Evolutionary conservation across 2,329 filamentous ascomycete genomes (phyloP).

Genomic region (Botrytis pseudocinerea): DNA sequence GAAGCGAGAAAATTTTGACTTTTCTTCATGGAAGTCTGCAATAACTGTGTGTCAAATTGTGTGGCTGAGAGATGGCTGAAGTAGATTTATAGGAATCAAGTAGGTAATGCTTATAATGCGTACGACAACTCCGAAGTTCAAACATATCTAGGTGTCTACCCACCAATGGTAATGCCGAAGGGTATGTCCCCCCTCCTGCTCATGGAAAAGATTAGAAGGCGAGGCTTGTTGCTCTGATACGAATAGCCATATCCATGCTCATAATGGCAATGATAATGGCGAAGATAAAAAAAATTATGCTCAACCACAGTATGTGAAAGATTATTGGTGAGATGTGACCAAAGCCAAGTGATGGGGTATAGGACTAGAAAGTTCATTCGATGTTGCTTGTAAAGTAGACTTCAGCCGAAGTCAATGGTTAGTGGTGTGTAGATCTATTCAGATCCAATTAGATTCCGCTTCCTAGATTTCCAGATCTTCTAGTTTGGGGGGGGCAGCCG

Average conservation of each 20-base stretch:
- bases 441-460: not conserved
- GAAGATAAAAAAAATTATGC: constrained; percentile 5
- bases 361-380: constrained; percentile 5
- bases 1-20: constrained; percentile 3
- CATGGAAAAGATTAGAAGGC: not conserved
- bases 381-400: constrained; percentile 13
- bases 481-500: constrained; percentile 2
- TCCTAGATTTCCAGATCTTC: not conserved
- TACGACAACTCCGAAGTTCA: not conserved
- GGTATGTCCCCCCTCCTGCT: not conserved
- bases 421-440: constrained; percentile 4
- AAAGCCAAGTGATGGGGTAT: constrained; percentile 11
- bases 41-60: constrained; percentile 6
- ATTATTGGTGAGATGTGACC: constrained; percentile 6
- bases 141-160: not conserved
- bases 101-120: constrained; percentile 1
- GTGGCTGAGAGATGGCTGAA: constrained; percentile 9
- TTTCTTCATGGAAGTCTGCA: constrained; percentile 5
- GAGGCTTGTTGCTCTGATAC: not conserved
- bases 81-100: constrained; percentile 1
- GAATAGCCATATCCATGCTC: not conserved
- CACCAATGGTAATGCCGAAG: constrained; percentile 13
- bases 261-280: not conserved
- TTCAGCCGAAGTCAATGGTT: constrained; percentile 2
- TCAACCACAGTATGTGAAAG: not conserved